Percentiles rank a stretch among this genome's conserved stretches.
Conservation (phyloP, 2,329 filamentous ascomycete genomes). For the Chaetomium olivaceum region DNA sequence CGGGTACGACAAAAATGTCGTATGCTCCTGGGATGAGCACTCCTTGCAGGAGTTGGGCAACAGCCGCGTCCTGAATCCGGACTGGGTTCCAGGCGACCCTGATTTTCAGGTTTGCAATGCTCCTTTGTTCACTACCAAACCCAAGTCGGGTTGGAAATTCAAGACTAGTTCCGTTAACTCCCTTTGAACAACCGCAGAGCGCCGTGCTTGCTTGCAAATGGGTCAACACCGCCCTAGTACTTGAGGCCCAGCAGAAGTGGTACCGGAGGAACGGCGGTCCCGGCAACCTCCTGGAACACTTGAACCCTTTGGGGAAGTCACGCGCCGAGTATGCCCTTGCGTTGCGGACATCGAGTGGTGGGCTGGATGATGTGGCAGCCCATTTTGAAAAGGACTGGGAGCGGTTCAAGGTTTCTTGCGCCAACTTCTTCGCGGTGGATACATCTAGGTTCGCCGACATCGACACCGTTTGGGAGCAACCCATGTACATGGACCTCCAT, state of each 20-base stretch:
- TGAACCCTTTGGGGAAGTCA: not conserved
- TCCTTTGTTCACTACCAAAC: not conserved
- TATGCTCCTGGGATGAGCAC: constrained; percentile 19
- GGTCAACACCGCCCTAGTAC: constrained; percentile 48
- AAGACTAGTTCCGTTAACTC: not conserved
- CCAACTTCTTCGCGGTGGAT: not conserved
- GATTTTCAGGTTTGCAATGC: constrained; percentile 46
- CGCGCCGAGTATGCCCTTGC: not conserved
- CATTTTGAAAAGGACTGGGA: constrained; percentile 29
- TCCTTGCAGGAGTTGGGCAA: not conserved
- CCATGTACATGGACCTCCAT: constrained; percentile 33
- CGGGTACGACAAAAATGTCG: constrained; percentile 28
- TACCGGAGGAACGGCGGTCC: constrained; percentile 39
- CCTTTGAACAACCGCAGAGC: constrained; percentile 38
- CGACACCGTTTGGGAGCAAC: not conserved
- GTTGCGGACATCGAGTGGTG: not conserved
- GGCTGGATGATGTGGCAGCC: constrained; percentile 1
- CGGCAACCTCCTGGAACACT: constrained; percentile 40
- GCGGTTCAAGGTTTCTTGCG: constrained; percentile 10
- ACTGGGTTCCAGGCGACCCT: constrained; percentile 41
- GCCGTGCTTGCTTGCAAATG: constrained; percentile 47
- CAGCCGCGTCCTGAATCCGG: constrained; percentile 18
- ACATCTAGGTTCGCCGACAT: not conserved
- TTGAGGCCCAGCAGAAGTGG: constrained; percentile 52
- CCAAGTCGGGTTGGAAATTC: not conserved